Base-by-base conservation (phyloP, 2,329 filamentous ascomycete species). In the Xylaria arbuscula region DNA sequence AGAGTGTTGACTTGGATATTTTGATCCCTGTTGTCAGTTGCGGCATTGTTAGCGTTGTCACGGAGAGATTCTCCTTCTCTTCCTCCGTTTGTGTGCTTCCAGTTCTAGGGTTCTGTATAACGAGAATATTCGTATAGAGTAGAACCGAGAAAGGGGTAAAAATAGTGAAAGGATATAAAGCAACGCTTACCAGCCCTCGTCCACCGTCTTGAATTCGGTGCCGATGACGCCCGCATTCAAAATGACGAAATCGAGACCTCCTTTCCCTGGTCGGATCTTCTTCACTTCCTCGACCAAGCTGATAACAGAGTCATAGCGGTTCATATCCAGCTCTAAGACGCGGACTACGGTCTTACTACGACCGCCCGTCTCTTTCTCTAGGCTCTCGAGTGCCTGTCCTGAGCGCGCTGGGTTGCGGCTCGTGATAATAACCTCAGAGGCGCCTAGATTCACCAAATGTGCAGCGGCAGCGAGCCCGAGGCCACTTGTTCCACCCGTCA, bases 1-100 rank as follows among this genome's bases (percentile, higher is more conserved):
- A 90, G 77, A 1, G 84, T 81, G 73, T 90, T 90, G 73, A 89
- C 84, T 75, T 90, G 87, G 17, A 90, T 72, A 3, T 82, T 85
- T 62, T 83, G 79, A 60, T 88, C 86, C 68, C 68, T 70, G 34
- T 70, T 81, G 83, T 72, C 19, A 17, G 10, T 42, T 28, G 6
- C 9, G 6, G n/a, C 15, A 8, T 54, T 38, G 32, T 63, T 36
- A 61, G 51, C 34, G 24, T 2, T 2, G 10, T 7, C 10, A 42
- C 4, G 17, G 9, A 28, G 17, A 5, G 6, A 22, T 3, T 19
- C 9, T 38, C 24, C 15, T n/a, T 38, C 13, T 34, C 28, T 24
- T 45, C 9, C n/a, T 24, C 36, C 6, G 2, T n/a, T n/a, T n/a
- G n/a, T 34, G 6, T 28, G 11, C 11, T 55, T 32, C n/a, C 56